phyloP scores from a whole-genome alignment of 345 rosid genomes.

The Eucalyptus cloeziana region DNA sequence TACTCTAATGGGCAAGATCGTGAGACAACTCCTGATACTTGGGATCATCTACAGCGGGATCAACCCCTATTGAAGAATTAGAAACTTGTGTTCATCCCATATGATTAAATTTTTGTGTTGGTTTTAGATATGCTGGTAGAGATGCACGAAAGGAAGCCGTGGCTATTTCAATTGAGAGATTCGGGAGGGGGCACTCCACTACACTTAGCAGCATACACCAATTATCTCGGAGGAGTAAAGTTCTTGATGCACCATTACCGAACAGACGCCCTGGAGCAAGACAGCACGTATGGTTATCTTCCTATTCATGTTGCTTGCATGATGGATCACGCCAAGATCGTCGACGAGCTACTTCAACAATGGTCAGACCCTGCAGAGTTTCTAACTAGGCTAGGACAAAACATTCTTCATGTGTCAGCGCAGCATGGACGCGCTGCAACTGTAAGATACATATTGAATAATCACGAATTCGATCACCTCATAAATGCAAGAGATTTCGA shows the following conservation, averaged over 20 bases:
- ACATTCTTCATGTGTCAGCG: neutral
- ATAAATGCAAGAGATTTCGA: too few relatives aligned
- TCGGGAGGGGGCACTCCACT: neutral
- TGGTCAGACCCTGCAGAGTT: neutral
- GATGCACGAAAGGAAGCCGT: neutral
- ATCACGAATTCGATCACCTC: too few relatives aligned
- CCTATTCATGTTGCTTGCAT: neutral
- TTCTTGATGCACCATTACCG: neutral
- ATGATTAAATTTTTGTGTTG: too few relatives aligned
- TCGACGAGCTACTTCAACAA: neutral
- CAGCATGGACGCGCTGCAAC: rapidly evolving
- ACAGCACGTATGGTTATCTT: neutral
- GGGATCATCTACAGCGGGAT: neutral
- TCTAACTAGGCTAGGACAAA: neutral
- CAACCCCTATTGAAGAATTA: neutral
- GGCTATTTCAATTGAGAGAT: neutral
- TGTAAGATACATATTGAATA: too few relatives aligned
- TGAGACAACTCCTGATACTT: too few relatives aligned
- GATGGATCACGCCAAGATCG: neutral
- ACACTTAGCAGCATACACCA: neutral
- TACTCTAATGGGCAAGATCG: too few relatives aligned
- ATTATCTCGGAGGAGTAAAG: neutral
- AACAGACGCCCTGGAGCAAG: neutral
- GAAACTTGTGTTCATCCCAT: neutral
- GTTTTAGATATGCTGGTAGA: neutral